Percentiles rank a stretch among this genome's conserved stretches.
These are phyloP conservation scores for Pythium phragmiticola DNA, from an alignment of 352 stramenopile species.

Conservation along the genomic window DNA sequence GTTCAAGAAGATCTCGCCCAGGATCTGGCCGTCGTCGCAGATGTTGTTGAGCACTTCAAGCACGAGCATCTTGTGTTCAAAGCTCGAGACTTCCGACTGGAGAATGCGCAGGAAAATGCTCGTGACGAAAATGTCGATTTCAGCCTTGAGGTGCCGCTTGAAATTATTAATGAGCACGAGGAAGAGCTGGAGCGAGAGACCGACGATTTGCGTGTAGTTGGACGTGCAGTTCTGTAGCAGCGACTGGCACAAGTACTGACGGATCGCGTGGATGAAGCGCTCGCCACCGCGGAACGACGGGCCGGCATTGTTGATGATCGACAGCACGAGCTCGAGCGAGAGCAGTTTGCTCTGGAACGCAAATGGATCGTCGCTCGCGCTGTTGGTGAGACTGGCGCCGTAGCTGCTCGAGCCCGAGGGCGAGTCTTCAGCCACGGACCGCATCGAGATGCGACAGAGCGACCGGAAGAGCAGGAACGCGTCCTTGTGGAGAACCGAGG, in stretches of 20 bases:
- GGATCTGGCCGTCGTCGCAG: conserved; percentile 91
- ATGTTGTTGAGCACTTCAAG: conserved; percentile 96
- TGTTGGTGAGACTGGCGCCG: conserved; percentile 22
- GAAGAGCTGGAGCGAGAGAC: conserved; percentile 98
- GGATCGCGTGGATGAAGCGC: conserved; percentile 97
- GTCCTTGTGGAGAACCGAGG: conserved; percentile 97
- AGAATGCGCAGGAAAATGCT: conserved; percentile 98
- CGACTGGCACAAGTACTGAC: conserved; percentile 96
- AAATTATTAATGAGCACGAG: conserved; percentile 94
- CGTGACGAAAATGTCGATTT: conserved; percentile 99
- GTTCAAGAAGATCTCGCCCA: conserved; percentile 99
- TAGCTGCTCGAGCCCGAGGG: conserved; percentile 32
- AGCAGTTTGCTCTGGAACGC: conserved; percentile 97
- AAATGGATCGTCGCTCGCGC: conserved; percentile 85
- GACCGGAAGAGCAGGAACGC: conserved; percentile 97
- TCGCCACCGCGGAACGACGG: conserved; percentile 93
- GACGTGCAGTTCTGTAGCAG: conserved; percentile 99
- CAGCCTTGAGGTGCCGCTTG: conserved; percentile 94
- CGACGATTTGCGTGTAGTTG: conserved; percentile 95
- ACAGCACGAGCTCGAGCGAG: conserved; percentile 96
- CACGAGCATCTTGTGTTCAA: conserved; percentile 97
- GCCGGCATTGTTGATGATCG: conserved; percentile 96
- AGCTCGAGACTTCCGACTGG: conserved; percentile 96
- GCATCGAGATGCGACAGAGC: conserved; percentile 91
- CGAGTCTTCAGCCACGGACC: conserved; percentile 93